phyloP scores from a whole-genome alignment of 1,284 basidiomycete species.

The Austroboletus novae-zelandiae region DNA sequence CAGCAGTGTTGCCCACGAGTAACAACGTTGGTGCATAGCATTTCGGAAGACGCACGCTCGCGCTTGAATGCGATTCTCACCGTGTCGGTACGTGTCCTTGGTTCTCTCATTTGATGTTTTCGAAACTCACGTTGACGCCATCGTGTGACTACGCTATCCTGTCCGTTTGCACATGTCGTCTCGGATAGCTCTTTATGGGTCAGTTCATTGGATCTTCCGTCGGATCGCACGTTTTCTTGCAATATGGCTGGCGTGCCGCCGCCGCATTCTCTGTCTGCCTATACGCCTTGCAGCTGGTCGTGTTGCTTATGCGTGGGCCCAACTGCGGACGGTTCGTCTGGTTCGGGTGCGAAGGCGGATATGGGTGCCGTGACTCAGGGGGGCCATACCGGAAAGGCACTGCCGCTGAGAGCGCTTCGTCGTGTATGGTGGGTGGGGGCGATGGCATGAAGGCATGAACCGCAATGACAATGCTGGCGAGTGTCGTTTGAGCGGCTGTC shows the following conservation, averaged over 20 bases:
- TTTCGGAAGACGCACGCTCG: slow-evolving; percentile 55
- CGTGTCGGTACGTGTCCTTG: slow-evolving; percentile 42
- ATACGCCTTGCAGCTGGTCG: slow-evolving; percentile 38
- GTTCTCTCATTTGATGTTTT: background rate
- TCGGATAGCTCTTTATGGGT: slow-evolving; percentile 39
- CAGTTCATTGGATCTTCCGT: slow-evolving; percentile 54
- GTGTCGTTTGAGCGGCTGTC: background rate
- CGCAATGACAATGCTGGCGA: background rate
- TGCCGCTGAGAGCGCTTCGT: background rate
- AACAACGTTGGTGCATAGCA: slow-evolving; percentile 32
- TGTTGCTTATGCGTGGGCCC: slow-evolving; percentile 45
- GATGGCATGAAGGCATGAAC: background rate
- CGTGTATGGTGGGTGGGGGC: background rate
- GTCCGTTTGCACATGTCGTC: background rate
- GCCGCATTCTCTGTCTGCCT: slow-evolving; percentile 49
- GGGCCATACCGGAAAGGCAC: background rate
- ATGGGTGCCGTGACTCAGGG: background rate
- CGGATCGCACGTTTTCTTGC: slow-evolving; percentile 49
- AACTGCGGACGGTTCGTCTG: slow-evolving; percentile 33
- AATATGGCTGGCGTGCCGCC: slow-evolving; percentile 50
- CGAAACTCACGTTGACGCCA: background rate
- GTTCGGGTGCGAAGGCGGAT: slow-evolving; percentile 30
- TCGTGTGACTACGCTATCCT: background rate
- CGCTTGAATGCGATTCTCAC: slow-evolving; percentile 64
- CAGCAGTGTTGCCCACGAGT: background rate